phyloP scores from a whole-genome alignment of 176 grass and related monocot species.

The Zoysia pacifica region DNA sequence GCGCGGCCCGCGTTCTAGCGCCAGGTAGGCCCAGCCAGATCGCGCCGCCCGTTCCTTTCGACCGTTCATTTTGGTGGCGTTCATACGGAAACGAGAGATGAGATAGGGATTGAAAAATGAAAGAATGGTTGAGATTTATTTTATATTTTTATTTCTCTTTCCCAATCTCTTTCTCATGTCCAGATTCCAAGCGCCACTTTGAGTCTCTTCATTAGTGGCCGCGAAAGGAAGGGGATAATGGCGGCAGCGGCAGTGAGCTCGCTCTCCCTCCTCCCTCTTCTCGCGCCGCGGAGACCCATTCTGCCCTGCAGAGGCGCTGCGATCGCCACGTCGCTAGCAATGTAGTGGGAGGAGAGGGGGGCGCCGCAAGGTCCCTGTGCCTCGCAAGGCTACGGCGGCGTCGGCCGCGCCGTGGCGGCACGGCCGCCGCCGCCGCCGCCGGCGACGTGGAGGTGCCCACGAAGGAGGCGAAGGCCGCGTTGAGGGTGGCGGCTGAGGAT shows the following conservation, averaged over 20 bases:
- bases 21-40: constrained; percentile 15
- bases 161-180: too few species aligned
- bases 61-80: neutral
- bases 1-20: too few species aligned
- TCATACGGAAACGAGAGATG: too few species aligned
- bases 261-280: constrained; percentile 26
- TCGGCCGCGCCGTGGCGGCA: constrained; percentile 15
- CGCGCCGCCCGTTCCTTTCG: constrained; percentile 28
- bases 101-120: too few species aligned
- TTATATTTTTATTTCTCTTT: too few species aligned
- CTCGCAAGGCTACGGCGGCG: constrained; percentile 28
- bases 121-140: too few species aligned
- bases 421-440: constrained; percentile 1
- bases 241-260: constrained; percentile 37
- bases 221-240: constrained; percentile 52
- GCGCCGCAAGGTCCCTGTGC: constrained; percentile 5
- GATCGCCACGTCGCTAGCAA: neutral
- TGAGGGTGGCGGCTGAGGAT: constrained; percentile 54
- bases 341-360: neutral
- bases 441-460: constrained; percentile 34
- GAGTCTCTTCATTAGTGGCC: neutral
- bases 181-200: neutral
- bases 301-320: neutral
- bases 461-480: constrained; percentile 43
- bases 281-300: constrained; percentile 27